phyloP scores from a whole-genome alignment of 495 filamentous ascomycete species.

The Staphylotrichum tortipilum region DNA sequence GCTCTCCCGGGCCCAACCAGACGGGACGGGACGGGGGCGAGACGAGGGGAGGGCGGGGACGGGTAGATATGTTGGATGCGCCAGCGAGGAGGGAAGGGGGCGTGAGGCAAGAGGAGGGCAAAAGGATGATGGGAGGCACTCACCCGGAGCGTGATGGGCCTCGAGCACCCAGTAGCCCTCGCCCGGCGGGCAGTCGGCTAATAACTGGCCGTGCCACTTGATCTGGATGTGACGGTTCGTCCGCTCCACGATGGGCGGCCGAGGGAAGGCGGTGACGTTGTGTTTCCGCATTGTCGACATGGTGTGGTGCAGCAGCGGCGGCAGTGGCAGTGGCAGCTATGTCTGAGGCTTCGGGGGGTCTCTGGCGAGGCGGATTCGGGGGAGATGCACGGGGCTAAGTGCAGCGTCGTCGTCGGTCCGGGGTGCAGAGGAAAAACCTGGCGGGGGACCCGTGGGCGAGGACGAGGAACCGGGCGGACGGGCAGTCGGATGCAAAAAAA shows the following conservation, averaged over 20 bases:
- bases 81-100: no score
- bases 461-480: no score
- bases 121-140: no score
- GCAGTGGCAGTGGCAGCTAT: no score
- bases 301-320: slow-evolving; percentile 18
- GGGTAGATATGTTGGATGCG: no score
- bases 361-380: no score
- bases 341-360: no score
- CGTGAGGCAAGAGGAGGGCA: not conserved
- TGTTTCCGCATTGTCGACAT: slow-evolving; percentile 40
- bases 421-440: slow-evolving; percentile 5
- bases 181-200: slow-evolving; percentile 44
- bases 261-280: slow-evolving; percentile 49
- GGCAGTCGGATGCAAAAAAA: slow-evolving; percentile 11
- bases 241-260: slow-evolving; percentile 47
- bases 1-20: no score
- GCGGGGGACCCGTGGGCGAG: slow-evolving; percentile 1
- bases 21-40: not conserved
- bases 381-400: no score
- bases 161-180: slow-evolving; percentile 53
- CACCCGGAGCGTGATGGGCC: slow-evolving; percentile 49
- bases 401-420: no score
- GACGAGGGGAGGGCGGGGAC: not conserved
- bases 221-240: slow-evolving; percentile 43
- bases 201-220: slow-evolving; percentile 42